Evolutionary conservation across 495 filamentous ascomycete genomes (phyloP).

Genomic region (Talaromyces adpressus): DNA sequence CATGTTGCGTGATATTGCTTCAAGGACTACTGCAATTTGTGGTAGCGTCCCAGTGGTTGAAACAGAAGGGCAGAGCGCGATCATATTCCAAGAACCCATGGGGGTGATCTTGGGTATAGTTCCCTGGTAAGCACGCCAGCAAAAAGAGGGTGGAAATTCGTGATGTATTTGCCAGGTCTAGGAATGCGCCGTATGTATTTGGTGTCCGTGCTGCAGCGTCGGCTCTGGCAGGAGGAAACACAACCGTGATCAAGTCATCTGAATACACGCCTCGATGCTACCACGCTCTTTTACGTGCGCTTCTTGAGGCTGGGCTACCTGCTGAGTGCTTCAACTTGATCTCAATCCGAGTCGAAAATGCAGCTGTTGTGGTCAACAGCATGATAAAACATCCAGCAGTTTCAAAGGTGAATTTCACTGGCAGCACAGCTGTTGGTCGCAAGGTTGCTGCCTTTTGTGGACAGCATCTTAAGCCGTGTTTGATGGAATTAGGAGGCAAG

Average conservation of each 20-base stretch:
- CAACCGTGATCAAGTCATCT: conserved; percentile 66
- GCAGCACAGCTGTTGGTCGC: conserved; percentile 48
- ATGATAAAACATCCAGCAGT: conserved; percentile 51
- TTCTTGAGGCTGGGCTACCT: conserved; percentile 67
- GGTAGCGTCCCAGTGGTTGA: conserved; percentile 53
- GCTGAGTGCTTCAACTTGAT: conserved; percentile 49
- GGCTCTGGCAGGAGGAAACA: conserved; percentile 77
- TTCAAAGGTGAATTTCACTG: conserved; percentile 57
- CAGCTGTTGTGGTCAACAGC: conserved; percentile 44
- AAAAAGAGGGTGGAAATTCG: neutral
- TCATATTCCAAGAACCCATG: conserved; percentile 72
- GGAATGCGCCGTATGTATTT: conserved; percentile 56
- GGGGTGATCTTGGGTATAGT: conserved; percentile 78
- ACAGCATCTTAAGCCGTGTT: conserved; percentile 48
- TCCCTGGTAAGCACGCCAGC: conserved; percentile 52
- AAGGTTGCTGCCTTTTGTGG: conserved; percentile 48
- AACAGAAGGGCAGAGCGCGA: conserved; percentile 49
- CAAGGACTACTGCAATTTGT: conserved; percentile 51
- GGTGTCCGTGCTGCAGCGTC: conserved; percentile 60
- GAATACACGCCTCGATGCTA: conserved; percentile 73
- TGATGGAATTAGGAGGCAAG: conserved; percentile 59
- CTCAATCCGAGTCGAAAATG: conserved; percentile 44
- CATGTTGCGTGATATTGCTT: conserved; percentile 65
- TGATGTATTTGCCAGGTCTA: neutral
- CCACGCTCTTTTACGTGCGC: conserved; percentile 61